Evolutionary conservation across 371 early-diverging fungal species (phyloP), one percentile per base, ranked within the genome.

Genomic region (Sporodiniella umbellata): DNA sequence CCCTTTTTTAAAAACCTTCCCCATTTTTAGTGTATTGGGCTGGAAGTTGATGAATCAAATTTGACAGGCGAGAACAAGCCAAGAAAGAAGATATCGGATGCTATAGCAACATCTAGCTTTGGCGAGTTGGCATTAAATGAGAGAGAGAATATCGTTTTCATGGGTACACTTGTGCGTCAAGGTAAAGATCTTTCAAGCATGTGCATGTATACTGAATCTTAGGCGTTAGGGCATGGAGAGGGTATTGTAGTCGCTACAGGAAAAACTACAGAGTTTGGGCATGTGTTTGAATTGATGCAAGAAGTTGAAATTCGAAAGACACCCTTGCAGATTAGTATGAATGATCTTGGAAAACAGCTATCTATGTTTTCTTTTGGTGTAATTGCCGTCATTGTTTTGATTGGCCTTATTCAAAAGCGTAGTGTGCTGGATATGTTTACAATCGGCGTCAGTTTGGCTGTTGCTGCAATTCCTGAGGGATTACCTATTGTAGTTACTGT

Each of bases 401-500:
- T 96, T 55, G 98, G 98, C 22, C 58, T 95, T 22, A 56, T 93
- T 52, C 96, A 95, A 66, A 89, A 90, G 33, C 83, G 89, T 38
- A 72, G 73, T n/a, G 87, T 87, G 88, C 72, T 97, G 35, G 94
- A 96, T 60, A 95, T 95, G 94, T 95, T 95, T 60, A 95, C 95
- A 18, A 93, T 95, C 53, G 90, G 89, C 53, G 87, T 94, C 24
- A 84, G 85, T 79, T 72, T 94, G 51, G 93, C 95, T 2, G 95
- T 96, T 0, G 94, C 96, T 30, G 96, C 95, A 50, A 95, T 96
- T 35, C 98, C 98, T 1, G 96, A 95, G 62, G 93, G 95, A 1
- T 72, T 97, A 28, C 95, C 96, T 15, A 89, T 95, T 55, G 92
- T 92, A 14, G 91, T 96, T 22, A 92, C 95, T 0, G 91, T 96